Base-by-base conservation (phyloP, 2,329 filamentous ascomycete genomes). In the Sarocladium strictum region DNA sequence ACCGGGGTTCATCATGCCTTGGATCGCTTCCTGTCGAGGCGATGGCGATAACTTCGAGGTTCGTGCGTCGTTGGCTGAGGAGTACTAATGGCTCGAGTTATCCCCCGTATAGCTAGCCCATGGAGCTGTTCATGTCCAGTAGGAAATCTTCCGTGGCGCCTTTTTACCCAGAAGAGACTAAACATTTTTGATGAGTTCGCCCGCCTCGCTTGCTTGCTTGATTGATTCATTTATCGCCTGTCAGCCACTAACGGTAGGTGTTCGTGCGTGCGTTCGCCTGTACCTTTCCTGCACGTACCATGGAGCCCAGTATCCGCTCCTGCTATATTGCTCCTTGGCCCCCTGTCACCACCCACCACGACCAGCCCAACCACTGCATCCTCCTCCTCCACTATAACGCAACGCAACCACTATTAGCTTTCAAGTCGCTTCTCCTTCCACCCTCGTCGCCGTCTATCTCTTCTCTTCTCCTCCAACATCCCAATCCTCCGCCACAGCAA, bases 391-490 rank as follows among this genome's bases (percentile, higher is more conserved):
- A 21, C 24, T 27, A 15, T 15, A 38, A 38, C 35, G 35, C 35
- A 38, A 38, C 24, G n/a, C 21, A 14, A 23, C 23, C 21, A 15
- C 17, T 15, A 24, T 23, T n/a, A n/a, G n/a, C n/a, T 9, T 17
- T 29, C 43, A 7, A 21, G 14, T 27, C 21, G 15, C 12, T 23
- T 27, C 43, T 47, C 23, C 43, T 23, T 27, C 24, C 7, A 47
- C 24, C 21, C 43, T 47, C 24, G 40, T 47, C 43, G 7, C 43
- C n/a, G 32, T 41, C 41, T 40, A 33, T 50, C 54, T 37, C 43
- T 32, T 55, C 53, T 54, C 43, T 29, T 38, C 50, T 29, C 57
- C 55, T 47, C 49, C 54, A 23, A 54, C 47, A 63, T 63, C 60
- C 45, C 55, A 32, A 17, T 24, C 14, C 14, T 54, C 47, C 15